phyloP scores from a whole-genome alignment of 2,329 filamentous ascomycete genomes.

The Triangularia verruculosa region DNA sequence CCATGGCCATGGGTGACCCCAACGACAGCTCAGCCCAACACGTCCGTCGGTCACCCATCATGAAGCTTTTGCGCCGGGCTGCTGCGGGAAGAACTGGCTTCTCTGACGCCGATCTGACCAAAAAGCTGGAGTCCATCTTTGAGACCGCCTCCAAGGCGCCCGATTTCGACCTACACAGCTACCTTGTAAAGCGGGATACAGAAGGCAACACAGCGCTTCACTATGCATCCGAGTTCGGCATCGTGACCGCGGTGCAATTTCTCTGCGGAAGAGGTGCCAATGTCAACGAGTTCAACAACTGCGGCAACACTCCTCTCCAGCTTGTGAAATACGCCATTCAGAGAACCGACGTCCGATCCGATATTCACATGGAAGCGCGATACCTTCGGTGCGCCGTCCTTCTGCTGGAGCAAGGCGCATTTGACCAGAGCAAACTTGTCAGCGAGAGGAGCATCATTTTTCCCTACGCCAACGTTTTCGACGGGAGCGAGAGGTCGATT shows the following conservation, averaged over 20 bases:
- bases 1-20: conserved; percentile 13
- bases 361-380: conserved; percentile 30
- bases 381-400: conserved; percentile 29
- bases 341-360: conserved; percentile 29
- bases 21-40: conserved; percentile 23
- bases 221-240: conserved; percentile 29
- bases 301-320: conserved; percentile 30
- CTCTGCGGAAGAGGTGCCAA: conserved; percentile 22
- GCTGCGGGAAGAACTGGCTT: conserved; percentile 21
- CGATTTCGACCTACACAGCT: conserved; percentile 19
- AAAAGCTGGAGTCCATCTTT: conserved; percentile 23
- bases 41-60: conserved; percentile 26
- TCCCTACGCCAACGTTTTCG: conserved; percentile 28
- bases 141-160: conserved; percentile 18
- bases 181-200: conserved; percentile 27
- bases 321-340: conserved; percentile 30
- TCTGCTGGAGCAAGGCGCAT: conserved; percentile 27
- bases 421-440: conserved; percentile 30
- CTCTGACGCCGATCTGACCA: conserved; percentile 21
- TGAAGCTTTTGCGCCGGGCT: conserved; percentile 27
- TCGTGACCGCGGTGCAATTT: conserved; percentile 27
- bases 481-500: conserved; percentile 27
- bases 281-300: conserved; percentile 31
- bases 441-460: conserved; percentile 27
- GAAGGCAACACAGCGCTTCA: conserved; percentile 30